Base-by-base conservation (phyloP, 106 monocot genomes). In the Acorus gramineus region DNA sequence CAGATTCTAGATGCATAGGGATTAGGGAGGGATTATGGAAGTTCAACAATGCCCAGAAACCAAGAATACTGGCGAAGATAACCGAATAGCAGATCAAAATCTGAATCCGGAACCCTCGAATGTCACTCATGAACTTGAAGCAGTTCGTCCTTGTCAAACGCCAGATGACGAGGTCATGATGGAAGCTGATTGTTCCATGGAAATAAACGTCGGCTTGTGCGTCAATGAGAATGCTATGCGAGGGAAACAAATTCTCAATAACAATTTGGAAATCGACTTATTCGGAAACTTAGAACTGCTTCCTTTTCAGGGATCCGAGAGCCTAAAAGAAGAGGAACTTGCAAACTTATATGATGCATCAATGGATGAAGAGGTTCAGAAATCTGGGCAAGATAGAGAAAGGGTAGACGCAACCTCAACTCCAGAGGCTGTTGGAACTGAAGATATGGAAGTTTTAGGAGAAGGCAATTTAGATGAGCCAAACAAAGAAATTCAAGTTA, bases 31-130 rank as follows among this genome's bases (percentile, higher is more conserved):
- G 73, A 67, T 63, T 50, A 83, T 80, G 78, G 67, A 83, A 45
- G 64, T 77, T 8, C 55, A 78, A 7, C 73, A 80, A 61, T 57
- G 71, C 62, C 72, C 80, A 64, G 76, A 79, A 49, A 52, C 66
- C 66, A 71, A 77, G 62, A 77, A 47, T 74, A 11, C 62, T 63
- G 77, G 77, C 13, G 80, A 77, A 69, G 11, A 57, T 8, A 56
- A 44, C 11, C 43, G 46, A 12, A 4, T 28, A 28, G 28, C 54
- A 46, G 44, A 46, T 3, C 82, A 61, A 66, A 79, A 60, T 74
- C 56, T 64, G 52, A 73, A 55, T 64, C 43, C 60, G 64, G 68
- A 75, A 55, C 14, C 76, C 66, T 50, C 61, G 55, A 71, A 74
- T 61, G 65, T 48, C 46, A 73, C 48, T 64, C 67, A 66, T 14